Evolutionary conservation across 2,329 filamentous ascomycete genomes (phyloP).

Genomic region (Stagonosporopsis rhizophila): DNA sequence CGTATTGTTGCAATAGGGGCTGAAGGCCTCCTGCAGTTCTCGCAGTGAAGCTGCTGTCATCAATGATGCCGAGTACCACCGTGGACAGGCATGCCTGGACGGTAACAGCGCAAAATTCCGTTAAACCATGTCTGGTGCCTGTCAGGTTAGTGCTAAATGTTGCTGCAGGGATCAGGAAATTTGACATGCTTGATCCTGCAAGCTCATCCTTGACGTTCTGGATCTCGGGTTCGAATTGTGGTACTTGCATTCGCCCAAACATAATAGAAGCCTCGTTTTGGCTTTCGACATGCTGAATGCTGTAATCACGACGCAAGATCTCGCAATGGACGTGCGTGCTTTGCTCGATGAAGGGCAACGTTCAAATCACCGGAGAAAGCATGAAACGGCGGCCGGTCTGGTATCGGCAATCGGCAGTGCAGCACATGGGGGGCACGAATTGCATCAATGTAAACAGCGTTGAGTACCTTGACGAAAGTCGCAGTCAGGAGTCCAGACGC

Average conservation of each 20-base stretch:
- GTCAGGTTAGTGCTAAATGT: background rate
- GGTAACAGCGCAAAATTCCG: slow-evolving; percentile 3
- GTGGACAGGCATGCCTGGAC: slow-evolving; percentile 4
- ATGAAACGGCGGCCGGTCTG: background rate
- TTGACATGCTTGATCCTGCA: slow-evolving; percentile 4
- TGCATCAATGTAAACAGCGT: background rate
- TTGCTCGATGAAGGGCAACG: background rate
- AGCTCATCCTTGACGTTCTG: background rate
- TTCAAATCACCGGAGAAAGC: background rate
- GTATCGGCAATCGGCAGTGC: background rate
- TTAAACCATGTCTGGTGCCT: slow-evolving; percentile 10
- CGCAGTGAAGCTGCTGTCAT: slow-evolving; percentile 13
- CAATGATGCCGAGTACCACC: slow-evolving; percentile 15
- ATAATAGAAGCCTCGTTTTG: slow-evolving; percentile 1
- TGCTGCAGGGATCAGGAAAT: slow-evolving; percentile 1
- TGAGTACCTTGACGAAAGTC: background rate
- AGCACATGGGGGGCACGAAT: background rate
- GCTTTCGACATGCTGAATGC: background rate
- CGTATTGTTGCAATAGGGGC: slow-evolving; percentile 7
- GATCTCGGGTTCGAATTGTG: background rate
- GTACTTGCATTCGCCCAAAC: background rate
- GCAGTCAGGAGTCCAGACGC: background rate
- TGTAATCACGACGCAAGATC: background rate
- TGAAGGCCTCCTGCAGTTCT: background rate
- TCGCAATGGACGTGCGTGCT: background rate